Base-by-base conservation (phyloP, 345 rosid species). In the Dimocarpus longan region DNA sequence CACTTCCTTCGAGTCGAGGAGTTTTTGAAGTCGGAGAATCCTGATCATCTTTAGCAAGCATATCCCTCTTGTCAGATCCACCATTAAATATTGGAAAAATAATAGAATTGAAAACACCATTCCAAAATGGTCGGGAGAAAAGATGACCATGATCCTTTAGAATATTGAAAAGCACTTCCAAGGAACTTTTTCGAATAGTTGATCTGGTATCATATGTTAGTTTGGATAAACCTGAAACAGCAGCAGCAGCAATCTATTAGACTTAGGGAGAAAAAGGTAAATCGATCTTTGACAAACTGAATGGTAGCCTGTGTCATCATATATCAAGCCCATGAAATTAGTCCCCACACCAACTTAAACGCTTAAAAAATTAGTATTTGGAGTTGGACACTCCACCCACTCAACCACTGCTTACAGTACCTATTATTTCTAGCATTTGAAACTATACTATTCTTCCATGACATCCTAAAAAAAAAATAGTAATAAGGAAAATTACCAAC, bases 141-240 rank as follows among this genome's bases (percentile, higher is more conserved):
- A 93, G 90, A 86, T 91, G 93, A 62, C 99, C 99, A 70, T 95
- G 99, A 85, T 95, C 98, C 85, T 89, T 93, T n/a, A 95, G 85
- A 84, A 95, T 93, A 85, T 92, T 90, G 82, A 95, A 93, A 81
- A 95, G 93, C 66, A 95, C 95, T 89, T 95, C 97, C 86, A 93
- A 80, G 48, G 99, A 87, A 89, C 95, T 92, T 87, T 89, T 95
- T 72, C 93, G 91, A 77, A 95, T 95, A 63, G 92, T 86, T 71
- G 86, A 81, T 89, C 98, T 88, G 68, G 98, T 88, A 89, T 90
- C 98, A 50, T 92, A 90, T 59, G 98, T 92, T 77, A 95, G 84
- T 74, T 91, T 87, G 74, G 97, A 90, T 80, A 95, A 82, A 42
- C 99, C 99, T 95, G 97, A 78, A 89, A 90, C 46, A 80, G n/a